These are phyloP conservation scores for Cutaneotrichosporon sp. DNA, from an alignment of 1,284 basidiomycete genomes.

Conservation along the genomic window DNA sequence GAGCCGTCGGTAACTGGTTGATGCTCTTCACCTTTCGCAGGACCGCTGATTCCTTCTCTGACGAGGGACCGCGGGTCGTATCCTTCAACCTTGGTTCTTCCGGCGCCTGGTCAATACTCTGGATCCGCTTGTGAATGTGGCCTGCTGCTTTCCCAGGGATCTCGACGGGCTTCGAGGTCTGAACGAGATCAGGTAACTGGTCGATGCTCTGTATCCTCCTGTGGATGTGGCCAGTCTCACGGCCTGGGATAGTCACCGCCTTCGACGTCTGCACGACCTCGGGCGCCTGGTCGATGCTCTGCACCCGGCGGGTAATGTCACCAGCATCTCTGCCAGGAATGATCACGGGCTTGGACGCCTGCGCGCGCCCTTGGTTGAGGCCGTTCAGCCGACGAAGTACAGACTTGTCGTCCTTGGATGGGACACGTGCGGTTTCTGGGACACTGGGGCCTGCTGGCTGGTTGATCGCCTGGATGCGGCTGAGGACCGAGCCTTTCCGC, in stretches of 20 bases:
- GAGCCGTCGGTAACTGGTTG: neutral
- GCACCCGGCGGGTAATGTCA: neutral
- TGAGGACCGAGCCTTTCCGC: slow-evolving; percentile 9
- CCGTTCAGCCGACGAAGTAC: slow-evolving; percentile 5
- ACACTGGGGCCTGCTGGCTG: neutral
- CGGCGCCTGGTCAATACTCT: slow-evolving; percentile 3
- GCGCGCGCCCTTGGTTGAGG: neutral
- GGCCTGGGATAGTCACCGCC: neutral
- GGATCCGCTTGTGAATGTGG: neutral
- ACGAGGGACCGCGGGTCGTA: neutral
- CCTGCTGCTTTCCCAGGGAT: neutral
- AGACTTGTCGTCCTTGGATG: slow-evolving; percentile 8
- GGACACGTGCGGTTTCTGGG: neutral
- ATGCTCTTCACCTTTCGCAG: slow-evolving; percentile 24
- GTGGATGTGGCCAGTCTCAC: slow-evolving; percentile 6
- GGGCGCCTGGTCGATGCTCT: neutral
- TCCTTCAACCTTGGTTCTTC: neutral
- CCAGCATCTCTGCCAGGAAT: slow-evolving; percentile 6
- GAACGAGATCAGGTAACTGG: neutral
- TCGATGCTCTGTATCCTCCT: slow-evolving; percentile 10
- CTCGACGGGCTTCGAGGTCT: slow-evolving; percentile 4
- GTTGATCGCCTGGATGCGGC: slow-evolving; percentile 7
- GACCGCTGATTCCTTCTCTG: neutral
- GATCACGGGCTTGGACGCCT: slow-evolving; percentile 3
- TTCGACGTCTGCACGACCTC: slow-evolving; percentile 8